A percentile compares a stretch with the other conserved stretches of the same genome.
These are phyloP conservation scores for Coprinopsis sp. DNA, from an alignment of 768 basidiomycete species.

Conservation along the genomic window DNA sequence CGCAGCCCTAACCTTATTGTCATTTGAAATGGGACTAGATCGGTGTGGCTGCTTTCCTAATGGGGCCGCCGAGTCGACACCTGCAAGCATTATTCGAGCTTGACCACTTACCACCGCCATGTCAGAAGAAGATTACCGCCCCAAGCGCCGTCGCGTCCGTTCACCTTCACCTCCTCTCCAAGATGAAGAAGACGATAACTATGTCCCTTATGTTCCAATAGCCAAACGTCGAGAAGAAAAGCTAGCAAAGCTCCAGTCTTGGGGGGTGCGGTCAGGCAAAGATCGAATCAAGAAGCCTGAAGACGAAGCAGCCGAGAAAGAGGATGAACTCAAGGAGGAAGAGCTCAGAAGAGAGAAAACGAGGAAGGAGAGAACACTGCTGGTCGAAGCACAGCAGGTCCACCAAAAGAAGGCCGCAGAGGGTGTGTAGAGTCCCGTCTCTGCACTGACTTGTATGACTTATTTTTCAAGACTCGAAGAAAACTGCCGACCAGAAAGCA, in stretches of 20 bases:
- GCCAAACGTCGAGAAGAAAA: constrained; percentile 79
- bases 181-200: constrained; percentile 60
- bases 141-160: constrained; percentile 48
- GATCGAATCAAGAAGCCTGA: constrained; percentile 42
- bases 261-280: constrained; percentile 52
- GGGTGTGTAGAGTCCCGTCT: constrained; percentile 40
- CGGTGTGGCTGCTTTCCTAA: too few species aligned
- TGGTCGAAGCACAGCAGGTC: constrained; percentile 95
- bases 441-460: neutral
- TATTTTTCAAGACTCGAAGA: constrained; percentile 61
- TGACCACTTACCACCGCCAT: neutral
- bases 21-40: too few species aligned
- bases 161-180: constrained; percentile 59
- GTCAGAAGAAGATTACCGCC: constrained; percentile 7
- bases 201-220: constrained; percentile 85
- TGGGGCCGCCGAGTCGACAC: too few species aligned
- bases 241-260: constrained; percentile 67
- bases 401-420: constrained; percentile 78
- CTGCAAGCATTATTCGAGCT: too few species aligned
- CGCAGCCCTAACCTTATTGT: too few species aligned
- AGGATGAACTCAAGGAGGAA: constrained; percentile 77
- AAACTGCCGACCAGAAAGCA: constrained; percentile 79
- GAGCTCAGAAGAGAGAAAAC: constrained; percentile 69
- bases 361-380: constrained; percentile 79
- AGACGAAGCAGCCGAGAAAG: constrained; percentile 64